Conservation (phyloP, 2,329 filamentous ascomycete genomes). For the Fusarium clavum region DNA sequence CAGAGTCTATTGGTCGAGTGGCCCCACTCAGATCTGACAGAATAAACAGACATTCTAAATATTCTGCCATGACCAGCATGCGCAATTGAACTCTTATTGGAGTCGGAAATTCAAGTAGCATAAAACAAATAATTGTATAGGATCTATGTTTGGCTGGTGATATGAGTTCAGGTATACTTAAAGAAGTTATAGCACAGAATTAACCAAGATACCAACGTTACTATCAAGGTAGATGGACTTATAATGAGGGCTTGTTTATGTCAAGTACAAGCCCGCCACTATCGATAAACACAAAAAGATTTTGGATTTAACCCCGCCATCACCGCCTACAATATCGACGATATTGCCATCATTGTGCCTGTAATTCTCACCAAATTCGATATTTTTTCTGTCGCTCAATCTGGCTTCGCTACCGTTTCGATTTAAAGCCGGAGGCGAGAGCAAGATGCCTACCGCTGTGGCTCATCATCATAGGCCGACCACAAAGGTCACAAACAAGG, state of each 20-base stretch:
- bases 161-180: background rate
- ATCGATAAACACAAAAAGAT: constrained; percentile 57
- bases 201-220: background rate
- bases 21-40: background rate
- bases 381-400: constrained; percentile 51
- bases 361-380: constrained; percentile 19
- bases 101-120: background rate
- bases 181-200: background rate
- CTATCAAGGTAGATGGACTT: background rate
- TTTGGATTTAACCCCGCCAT: constrained; percentile 55
- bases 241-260: constrained; percentile 5
- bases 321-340: constrained; percentile 44
- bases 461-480: constrained; percentile 91
- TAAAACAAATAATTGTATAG: background rate
- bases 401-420: constrained; percentile 82
- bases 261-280: constrained; percentile 10
- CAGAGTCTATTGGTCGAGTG: background rate
- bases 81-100: background rate
- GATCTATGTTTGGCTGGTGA: accelerated
- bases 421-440: constrained; percentile 83
- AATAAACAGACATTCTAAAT: background rate
- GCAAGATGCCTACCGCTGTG: constrained; percentile 79
- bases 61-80: background rate
- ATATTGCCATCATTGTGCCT: constrained; percentile 45
- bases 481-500: constrained; percentile 88